Percentiles rank a stretch among this genome's conserved stretches.
phyloP scores from a whole-genome alignment of 805 yeast genomes.

The Saccharomyces eubayanus region DNA sequence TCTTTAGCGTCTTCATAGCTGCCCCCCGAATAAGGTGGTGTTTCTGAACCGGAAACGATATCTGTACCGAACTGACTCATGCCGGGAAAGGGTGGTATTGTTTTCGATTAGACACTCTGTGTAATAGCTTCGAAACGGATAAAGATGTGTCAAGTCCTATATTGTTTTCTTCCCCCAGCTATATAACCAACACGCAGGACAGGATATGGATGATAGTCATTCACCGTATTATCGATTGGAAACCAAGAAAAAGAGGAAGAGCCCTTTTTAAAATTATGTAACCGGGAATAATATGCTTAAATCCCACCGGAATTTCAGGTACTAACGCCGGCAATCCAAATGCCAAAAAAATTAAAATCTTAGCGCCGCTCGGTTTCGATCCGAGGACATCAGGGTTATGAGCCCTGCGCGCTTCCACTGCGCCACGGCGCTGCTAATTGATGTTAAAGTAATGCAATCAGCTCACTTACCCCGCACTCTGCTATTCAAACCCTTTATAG shows the following conservation, averaged over 20 bases:
- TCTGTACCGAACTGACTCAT: background rate
- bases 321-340: background rate
- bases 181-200: background rate
- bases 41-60: background rate
- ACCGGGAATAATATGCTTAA: background rate
- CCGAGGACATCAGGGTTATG: conserved; percentile 97
- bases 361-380: conserved; percentile 96
- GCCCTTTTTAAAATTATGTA: background rate
- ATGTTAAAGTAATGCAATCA: too few relatives aligned
- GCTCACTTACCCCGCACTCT: too few relatives aligned
- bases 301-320: background rate
- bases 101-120: background rate
- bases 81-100: background rate
- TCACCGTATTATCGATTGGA: background rate
- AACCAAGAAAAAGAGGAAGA: background rate
- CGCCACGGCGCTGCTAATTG: conserved; percentile 75
- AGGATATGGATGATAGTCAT: too few relatives aligned
- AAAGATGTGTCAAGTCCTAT: background rate
- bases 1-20: background rate
- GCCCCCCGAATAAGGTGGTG: background rate
- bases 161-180: background rate
- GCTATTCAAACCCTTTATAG: too few relatives aligned
- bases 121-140: background rate
- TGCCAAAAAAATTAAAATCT: conserved; percentile 9
- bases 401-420: conserved; percentile 99